Evolutionary conservation across 371 early-diverging fungal genomes (phyloP).

Genomic region (Chytridium lagenaria): DNA sequence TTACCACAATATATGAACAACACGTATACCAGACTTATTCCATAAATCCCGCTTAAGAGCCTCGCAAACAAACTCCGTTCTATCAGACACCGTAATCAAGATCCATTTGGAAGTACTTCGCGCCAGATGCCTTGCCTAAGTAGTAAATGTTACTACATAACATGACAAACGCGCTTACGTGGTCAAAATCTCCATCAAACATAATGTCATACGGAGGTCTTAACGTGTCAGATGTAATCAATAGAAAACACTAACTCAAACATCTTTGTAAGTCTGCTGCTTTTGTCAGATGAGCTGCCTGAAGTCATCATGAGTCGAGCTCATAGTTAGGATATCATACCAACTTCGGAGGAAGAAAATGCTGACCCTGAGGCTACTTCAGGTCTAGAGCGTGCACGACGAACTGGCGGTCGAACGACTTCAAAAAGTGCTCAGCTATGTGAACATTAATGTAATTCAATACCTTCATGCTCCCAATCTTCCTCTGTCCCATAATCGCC

Average conservation of each 20-base stretch:
- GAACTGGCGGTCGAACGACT: too few species aligned
- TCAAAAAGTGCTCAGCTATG: too few species aligned
- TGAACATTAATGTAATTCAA: neutral
- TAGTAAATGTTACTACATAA: neutral
- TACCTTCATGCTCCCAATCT: constrained; percentile 12
- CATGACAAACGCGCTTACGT: constrained; percentile 42
- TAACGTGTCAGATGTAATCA: too few species aligned
- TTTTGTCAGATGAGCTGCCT: constrained; percentile 9
- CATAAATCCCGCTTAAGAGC: constrained; percentile 91
- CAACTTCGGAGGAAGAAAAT: too few species aligned
- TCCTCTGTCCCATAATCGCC: constrained; percentile 2
- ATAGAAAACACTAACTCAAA: constrained; percentile 56
- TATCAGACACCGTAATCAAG: constrained; percentile 86
- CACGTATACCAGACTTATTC: constrained; percentile 54
- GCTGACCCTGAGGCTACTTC: too few species aligned
- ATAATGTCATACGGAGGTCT: constrained; percentile 86
- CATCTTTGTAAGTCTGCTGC: constrained; percentile 64
- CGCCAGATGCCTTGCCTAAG: constrained; percentile 72
- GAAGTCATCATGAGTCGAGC: neutral
- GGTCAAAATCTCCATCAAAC: constrained; percentile 76
- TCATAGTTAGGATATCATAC: constrained; percentile 16
- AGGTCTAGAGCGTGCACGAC: too few species aligned
- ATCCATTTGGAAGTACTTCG: constrained; percentile 76
- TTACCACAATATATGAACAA: constrained; percentile 7
- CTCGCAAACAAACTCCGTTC: constrained; percentile 85